Evolutionary conservation across 2,329 filamentous ascomycete genomes (phyloP).

Genomic region (Pseudopithomyces chartarum): DNA sequence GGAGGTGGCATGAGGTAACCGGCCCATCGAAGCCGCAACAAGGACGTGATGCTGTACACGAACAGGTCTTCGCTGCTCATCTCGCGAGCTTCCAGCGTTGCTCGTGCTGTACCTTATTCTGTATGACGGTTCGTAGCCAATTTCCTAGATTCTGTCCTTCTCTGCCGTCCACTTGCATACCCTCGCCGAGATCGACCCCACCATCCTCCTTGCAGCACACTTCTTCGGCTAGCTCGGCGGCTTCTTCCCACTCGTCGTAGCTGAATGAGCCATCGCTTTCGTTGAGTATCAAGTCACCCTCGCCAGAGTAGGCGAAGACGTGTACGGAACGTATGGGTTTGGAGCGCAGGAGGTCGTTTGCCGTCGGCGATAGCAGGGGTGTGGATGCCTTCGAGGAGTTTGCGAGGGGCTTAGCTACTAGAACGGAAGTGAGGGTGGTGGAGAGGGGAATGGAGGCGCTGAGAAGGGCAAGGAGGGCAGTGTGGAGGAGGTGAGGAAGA

Average conservation of each 20-base stretch:
- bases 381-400: slow-evolving; percentile 62
- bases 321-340: slow-evolving; percentile 81
- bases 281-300: slow-evolving; percentile 72
- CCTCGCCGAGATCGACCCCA: slow-evolving; percentile 40
- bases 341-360: slow-evolving; percentile 65
- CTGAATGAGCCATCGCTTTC: slow-evolving; percentile 84
- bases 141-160: slow-evolving; percentile 37
- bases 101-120: slow-evolving; percentile 46
- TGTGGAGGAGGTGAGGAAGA: slow-evolving; percentile 81
- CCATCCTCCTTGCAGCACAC: slow-evolving; percentile 63
- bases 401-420: slow-evolving; percentile 77
- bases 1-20: background rate
- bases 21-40: no score
- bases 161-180: slow-evolving; percentile 46
- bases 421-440: slow-evolving; percentile 77
- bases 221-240: slow-evolving; percentile 66
- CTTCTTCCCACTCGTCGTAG: slow-evolving; percentile 74
- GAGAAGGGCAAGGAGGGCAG: slow-evolving; percentile 80
- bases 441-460: slow-evolving; percentile 82
- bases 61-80: slow-evolving; percentile 13
- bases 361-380: slow-evolving; percentile 59
- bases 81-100: slow-evolving; percentile 48
- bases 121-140: slow-evolving; percentile 49
- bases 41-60: no score
- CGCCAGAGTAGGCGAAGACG: slow-evolving; percentile 74